phyloP scores from a whole-genome alignment of 805 yeast species.

The Starmerella sirachaensis region DNA sequence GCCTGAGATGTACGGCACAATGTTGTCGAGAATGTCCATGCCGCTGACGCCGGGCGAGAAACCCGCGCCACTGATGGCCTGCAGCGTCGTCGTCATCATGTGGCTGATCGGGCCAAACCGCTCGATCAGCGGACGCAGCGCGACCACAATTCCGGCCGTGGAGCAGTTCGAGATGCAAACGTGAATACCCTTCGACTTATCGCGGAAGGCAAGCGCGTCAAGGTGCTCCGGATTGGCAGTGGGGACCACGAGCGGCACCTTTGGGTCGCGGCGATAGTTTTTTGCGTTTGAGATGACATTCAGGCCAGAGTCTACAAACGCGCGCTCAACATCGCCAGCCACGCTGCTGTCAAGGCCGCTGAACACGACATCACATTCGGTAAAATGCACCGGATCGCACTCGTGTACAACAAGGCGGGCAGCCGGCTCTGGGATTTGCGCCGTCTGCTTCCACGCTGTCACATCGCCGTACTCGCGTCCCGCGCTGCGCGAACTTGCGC shows the following conservation, averaged over 20 bases:
- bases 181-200: conserved; percentile 52
- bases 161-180: conserved; percentile 97
- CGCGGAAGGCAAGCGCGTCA: conserved; percentile 47
- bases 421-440: conserved; percentile 59
- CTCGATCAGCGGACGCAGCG: conserved; percentile 86
- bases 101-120: conserved; percentile 80
- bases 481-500: conserved; percentile 90
- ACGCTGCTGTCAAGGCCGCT: conserved; percentile 87
- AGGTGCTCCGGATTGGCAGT: conserved; percentile 89
- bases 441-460: conserved; percentile 88
- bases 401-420: conserved; percentile 55
- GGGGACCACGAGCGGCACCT: conserved; percentile 90
- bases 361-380: conserved; percentile 85
- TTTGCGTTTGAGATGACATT: conserved; percentile 90
- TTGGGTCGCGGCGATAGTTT: conserved; percentile 77
- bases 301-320: conserved; percentile 67
- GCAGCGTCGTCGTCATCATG: conserved; percentile 81
- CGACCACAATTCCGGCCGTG: conserved; percentile 95
- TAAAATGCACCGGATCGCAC: conserved; percentile 65
- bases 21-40: conserved; percentile 86
- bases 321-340: conserved; percentile 87
- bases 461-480: conserved; percentile 81
- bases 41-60: conserved; percentile 96
- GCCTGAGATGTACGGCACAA: conserved; percentile 88
- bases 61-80: conserved; percentile 97